Percentiles rank a stretch among this genome's conserved stretches.
These are phyloP conservation scores for Ceriops zippeliana DNA, from an alignment of 345 rosid genomes.

Conservation along the genomic window DNA sequence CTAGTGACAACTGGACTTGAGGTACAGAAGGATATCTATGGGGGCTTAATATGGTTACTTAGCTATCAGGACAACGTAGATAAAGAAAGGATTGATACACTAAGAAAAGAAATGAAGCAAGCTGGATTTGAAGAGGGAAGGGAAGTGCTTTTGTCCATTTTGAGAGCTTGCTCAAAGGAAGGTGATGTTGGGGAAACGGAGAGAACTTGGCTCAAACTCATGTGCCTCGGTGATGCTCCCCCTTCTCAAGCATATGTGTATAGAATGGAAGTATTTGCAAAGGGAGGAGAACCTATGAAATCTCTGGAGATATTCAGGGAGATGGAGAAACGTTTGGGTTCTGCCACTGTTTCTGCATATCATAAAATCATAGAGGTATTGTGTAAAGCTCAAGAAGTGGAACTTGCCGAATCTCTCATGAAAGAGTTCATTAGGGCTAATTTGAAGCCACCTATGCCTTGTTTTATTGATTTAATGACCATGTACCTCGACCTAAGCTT, in stretches of 20 bases:
- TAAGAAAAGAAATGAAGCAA: constrained; percentile 62
- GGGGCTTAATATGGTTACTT: constrained; percentile 77
- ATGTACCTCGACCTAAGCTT: constrained; percentile 55
- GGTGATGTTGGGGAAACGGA: constrained; percentile 66
- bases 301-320: constrained; percentile 60
- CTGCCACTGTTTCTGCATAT: constrained; percentile 54
- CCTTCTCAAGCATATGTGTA: constrained; percentile 74
- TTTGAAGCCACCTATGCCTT: constrained; percentile 62
- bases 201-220: constrained; percentile 58
- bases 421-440: constrained; percentile 57
- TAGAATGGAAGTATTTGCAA: constrained; percentile 73
- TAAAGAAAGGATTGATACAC: constrained; percentile 41
- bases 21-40: constrained; percentile 63
- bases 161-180: constrained; percentile 69
- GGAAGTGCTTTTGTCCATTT: constrained; percentile 63
- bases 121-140: constrained; percentile 54
- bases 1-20: constrained; percentile 61
- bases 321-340: constrained; percentile 57
- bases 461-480: constrained; percentile 48
- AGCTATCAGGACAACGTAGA: constrained; percentile 73
- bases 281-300: constrained; percentile 42
- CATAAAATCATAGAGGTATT: constrained; percentile 70
- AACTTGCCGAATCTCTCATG: constrained; percentile 57
- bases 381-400: constrained; percentile 48
- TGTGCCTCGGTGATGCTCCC: constrained; percentile 25